Conservation (phyloP, 2,329 filamentous ascomycete genomes). For the Tolypocladium album region DNA sequence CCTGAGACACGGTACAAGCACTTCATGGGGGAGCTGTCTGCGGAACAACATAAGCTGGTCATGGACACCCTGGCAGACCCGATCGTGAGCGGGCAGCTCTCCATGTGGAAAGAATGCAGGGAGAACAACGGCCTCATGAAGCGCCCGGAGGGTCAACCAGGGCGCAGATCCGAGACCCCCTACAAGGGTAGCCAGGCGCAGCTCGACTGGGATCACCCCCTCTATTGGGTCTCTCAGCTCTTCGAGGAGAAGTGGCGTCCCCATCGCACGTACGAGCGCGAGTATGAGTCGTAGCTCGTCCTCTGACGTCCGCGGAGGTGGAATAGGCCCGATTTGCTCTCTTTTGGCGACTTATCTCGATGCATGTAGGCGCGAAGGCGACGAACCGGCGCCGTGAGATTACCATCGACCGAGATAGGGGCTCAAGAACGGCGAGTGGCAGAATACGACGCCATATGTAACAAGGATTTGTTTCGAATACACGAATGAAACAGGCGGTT, state of each 20-base stretch:
- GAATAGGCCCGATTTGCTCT: not conserved
- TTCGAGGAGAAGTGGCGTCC: conserved; percentile 30
- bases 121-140: conserved; percentile 9
- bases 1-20: conserved; percentile 14
- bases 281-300: conserved; percentile 4
- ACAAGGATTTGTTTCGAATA: not conserved
- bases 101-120: conserved; percentile 13
- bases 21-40: conserved; percentile 16
- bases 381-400: not conserved
- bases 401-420: not conserved
- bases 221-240: conserved; percentile 35
- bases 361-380: not conserved
- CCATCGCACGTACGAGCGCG: conserved; percentile 17
- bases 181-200: conserved; percentile 14
- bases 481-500: no score
- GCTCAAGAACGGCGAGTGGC: not conserved
- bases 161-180: not conserved
- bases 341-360: no score
- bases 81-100: conserved; percentile 12
- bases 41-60: conserved; percentile 22
- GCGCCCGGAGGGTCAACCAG: not conserved
- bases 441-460: not conserved
- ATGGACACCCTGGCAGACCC: conserved; percentile 14
- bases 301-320: not conserved
- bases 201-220: conserved; percentile 26